These are phyloP conservation scores for Speleostelium caveatum DNA, from an alignment of 78 protist genomes.

Conservation along the genomic window DNA sequence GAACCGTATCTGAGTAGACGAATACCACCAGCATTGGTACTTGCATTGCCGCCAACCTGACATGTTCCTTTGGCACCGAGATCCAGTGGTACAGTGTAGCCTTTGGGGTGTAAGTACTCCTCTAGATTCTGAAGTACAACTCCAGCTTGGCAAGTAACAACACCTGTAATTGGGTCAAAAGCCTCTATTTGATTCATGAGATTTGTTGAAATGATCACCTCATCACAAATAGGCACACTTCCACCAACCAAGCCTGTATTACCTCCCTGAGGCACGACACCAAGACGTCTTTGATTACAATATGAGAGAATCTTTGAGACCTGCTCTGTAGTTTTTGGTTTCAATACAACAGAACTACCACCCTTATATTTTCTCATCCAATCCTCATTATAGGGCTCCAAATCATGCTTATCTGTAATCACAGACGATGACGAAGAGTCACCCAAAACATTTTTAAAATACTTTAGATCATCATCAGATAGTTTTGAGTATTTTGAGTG, in stretches of 20 bases:
- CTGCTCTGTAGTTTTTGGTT: slow-evolving; percentile 85
- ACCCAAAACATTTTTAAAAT: slow-evolving; percentile 30
- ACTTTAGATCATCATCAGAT: slow-evolving; percentile 28
- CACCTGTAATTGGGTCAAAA: slow-evolving; percentile 71
- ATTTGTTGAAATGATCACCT: slow-evolving; percentile 83
- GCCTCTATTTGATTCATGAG: slow-evolving; percentile 82
- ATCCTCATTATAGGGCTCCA: slow-evolving; percentile 70
- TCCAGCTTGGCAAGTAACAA: slow-evolving; percentile 89
- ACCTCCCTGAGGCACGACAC: slow-evolving; percentile 97
- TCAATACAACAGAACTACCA: slow-evolving; percentile 25
- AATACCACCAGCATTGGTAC: slow-evolving; percentile 98
- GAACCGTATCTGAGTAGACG: slow-evolving; percentile 94
- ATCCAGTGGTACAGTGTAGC: slow-evolving; percentile 94
- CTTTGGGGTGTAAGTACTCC: slow-evolving; percentile 50
- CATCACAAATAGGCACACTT: slow-evolving; percentile 92
- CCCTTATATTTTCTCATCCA: slow-evolving; percentile 86
- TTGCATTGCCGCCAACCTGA: slow-evolving; percentile 96
- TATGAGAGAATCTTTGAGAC: slow-evolving; percentile 74
- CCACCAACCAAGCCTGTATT: slow-evolving; percentile 98
- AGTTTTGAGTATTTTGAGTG: slow-evolving; percentile 5
- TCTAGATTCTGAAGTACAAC: slow-evolving; percentile 88
- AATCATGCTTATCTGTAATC: slow-evolving; percentile 51
- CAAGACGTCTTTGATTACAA: slow-evolving; percentile 85
- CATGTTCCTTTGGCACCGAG: slow-evolving; percentile 97
- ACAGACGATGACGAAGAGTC: neutral